Conservation (phyloP, 106 monocot species). For the Allium sativum region DNA sequence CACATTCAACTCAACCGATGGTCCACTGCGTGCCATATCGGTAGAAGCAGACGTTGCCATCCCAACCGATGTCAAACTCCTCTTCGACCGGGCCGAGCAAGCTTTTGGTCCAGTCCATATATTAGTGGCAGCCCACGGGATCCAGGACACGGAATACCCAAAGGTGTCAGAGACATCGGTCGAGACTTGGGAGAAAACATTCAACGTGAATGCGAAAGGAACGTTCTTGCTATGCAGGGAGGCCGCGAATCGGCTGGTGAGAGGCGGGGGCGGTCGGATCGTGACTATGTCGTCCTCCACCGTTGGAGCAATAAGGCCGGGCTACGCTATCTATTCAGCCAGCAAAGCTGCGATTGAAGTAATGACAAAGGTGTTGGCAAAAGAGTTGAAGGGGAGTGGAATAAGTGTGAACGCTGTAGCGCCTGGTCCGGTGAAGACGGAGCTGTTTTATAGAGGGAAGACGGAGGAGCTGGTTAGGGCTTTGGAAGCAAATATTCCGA, state of each 20-base stretch:
- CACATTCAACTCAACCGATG: background rate
- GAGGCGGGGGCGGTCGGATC: conserved; percentile 13
- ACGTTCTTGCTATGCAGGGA: conserved; percentile 10
- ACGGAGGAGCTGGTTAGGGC: conserved; percentile 15
- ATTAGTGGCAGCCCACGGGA: background rate
- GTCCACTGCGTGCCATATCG: conserved; percentile 2
- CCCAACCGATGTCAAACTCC: conserved; percentile 5
- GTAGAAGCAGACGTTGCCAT: conserved; percentile 13
- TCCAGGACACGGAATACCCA: conserved; percentile 16
- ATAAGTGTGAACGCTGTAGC: conserved; percentile 17
- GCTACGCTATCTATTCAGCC: conserved; percentile 12
- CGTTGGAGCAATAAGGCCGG: conserved; percentile 12
- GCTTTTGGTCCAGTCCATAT: conserved; percentile 13
- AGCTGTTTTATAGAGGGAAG: conserved; percentile 21
- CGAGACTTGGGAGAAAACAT: conserved; percentile 2
- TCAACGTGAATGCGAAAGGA: conserved; percentile 13
- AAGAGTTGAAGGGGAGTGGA: conserved; percentile 18
- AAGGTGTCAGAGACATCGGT: background rate
- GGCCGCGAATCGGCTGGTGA: conserved; percentile 9
- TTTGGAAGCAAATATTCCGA: conserved; percentile 1
- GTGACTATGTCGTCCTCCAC: conserved; percentile 17
- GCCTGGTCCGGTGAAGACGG: conserved; percentile 14
- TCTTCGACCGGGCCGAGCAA: conserved; percentile 11
- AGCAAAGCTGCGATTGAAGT: conserved; percentile 18
- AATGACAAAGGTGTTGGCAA: conserved; percentile 16